Evolutionary conservation across 176 grass and related monocot genomes (phyloP).

Genomic region (Carex littledalei): DNA sequence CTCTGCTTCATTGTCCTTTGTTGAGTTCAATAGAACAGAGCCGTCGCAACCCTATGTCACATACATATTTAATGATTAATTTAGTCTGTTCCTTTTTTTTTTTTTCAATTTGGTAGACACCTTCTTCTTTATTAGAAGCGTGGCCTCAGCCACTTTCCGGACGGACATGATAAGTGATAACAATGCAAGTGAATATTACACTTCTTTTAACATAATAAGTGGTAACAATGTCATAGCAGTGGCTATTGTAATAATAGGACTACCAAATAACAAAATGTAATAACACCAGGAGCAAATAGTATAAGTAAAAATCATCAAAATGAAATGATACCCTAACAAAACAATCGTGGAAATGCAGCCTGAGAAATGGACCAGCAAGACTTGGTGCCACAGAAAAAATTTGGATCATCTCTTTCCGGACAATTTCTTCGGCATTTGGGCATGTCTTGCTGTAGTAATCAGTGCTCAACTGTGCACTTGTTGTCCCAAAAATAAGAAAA

Average conservation of each 20-base stretch:
- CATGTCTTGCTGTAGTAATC: constrained; percentile 60
- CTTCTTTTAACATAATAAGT: not conserved
- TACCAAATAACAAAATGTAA: not conserved
- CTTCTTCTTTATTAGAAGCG: too few relatives aligned
- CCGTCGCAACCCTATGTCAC: constrained; percentile 54
- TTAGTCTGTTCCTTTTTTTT: not conserved
- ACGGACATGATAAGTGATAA: too few relatives aligned
- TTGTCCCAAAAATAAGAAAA: constrained; percentile 7
- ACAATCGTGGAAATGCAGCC: constrained; percentile 67
- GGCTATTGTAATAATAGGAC: not conserved
- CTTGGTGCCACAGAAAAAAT: constrained; percentile 38
- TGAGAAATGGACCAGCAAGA: constrained; percentile 39
- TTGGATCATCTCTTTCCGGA: constrained; percentile 36
- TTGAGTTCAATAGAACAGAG: constrained; percentile 61
- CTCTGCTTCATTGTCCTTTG: constrained; percentile 40
- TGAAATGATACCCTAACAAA: constrained; percentile 31
- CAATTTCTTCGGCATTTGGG: constrained; percentile 46
- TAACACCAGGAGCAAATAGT: not conserved
- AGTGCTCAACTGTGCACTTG: constrained; percentile 21
- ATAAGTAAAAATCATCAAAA: not conserved
- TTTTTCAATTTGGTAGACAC: too few relatives aligned
- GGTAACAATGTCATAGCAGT: not conserved
- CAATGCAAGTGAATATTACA: not conserved
- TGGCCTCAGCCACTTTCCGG: too few relatives aligned
- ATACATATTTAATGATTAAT: not conserved